Conservation (phyloP, 1,284 basidiomycete genomes). For the Apiotrichum veenhuisii region DNA sequence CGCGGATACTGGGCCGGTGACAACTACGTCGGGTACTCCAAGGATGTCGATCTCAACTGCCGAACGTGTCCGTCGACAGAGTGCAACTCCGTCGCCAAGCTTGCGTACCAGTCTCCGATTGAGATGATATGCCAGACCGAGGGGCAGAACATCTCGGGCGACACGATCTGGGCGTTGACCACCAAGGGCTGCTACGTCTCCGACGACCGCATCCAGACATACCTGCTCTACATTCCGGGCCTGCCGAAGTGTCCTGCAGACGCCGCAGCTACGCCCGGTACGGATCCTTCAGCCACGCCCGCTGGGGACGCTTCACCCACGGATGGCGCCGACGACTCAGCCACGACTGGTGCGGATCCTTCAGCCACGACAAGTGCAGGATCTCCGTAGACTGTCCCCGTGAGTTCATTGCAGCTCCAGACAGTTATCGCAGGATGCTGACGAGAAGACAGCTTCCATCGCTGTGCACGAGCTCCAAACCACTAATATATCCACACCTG, state of each 20-base stretch:
- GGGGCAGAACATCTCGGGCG: constrained; percentile 2
- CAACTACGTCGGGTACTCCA: neutral
- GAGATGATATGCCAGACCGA: constrained; percentile 8
- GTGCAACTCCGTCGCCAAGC: neutral
- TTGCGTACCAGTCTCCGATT: neutral
- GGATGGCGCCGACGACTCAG: too few species aligned
- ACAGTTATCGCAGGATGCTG: too few species aligned
- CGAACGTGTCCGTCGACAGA: constrained; percentile 7
- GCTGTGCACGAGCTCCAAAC: too few species aligned
- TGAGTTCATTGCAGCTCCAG: too few species aligned
- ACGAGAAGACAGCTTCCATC: too few species aligned
- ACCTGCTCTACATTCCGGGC: neutral
- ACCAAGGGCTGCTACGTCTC: constrained; percentile 12
- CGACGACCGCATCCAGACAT: constrained; percentile 9
- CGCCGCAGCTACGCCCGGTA: too few species aligned
- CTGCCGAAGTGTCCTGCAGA: neutral
- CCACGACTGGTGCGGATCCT: too few species aligned
- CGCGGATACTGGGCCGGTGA: neutral
- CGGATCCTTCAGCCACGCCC: too few species aligned
- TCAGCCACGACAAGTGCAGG: too few species aligned
- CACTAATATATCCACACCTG: too few species aligned
- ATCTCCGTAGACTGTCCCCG: too few species aligned
- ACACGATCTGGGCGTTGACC: constrained; percentile 13
- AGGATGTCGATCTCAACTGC: constrained; percentile 9
- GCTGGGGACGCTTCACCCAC: too few species aligned